phyloP scores from a whole-genome alignment of 2,329 filamentous ascomycete species.

The Domatiomyces catenatus region DNA sequence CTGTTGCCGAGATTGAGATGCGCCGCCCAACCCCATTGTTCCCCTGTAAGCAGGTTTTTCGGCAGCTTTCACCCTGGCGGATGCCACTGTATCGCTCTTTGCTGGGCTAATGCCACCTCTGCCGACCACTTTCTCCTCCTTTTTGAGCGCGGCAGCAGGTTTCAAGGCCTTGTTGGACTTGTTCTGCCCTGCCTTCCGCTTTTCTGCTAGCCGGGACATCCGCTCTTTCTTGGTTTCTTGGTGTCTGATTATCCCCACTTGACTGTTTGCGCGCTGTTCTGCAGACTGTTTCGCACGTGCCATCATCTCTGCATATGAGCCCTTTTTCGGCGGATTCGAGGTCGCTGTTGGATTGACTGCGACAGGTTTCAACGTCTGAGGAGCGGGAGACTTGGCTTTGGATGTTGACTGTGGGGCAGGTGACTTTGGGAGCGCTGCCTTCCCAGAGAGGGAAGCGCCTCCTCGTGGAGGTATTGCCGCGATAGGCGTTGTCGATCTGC shows the following conservation, averaged over 20 bases:
- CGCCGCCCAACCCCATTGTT: constrained; percentile 25
- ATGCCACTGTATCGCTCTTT: constrained; percentile 27
- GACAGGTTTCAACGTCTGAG: constrained; percentile 5
- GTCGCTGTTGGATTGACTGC: constrained; percentile 1
- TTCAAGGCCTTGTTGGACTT: constrained; percentile 26
- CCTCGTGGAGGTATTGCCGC: constrained; percentile 4
- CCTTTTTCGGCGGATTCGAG: constrained; percentile 32
- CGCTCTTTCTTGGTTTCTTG: constrained; percentile 37
- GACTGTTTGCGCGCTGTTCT: constrained; percentile 25
- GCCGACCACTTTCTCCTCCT: constrained; percentile 4
- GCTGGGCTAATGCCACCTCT: constrained; percentile 13
- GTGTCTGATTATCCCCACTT: constrained; percentile 41
- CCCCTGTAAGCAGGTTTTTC: constrained; percentile 25
- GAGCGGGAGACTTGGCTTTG: constrained; percentile 1
- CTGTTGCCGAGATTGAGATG: constrained; percentile 18
- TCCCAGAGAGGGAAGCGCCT: neutral
- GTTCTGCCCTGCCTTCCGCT: constrained; percentile 13
- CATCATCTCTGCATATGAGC: constrained; percentile 45
- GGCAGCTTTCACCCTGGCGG: constrained; percentile 19
- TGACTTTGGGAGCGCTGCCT: constrained; percentile 1
- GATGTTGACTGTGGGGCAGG: constrained; percentile 8
- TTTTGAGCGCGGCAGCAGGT: constrained; percentile 9
- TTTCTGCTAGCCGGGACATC: constrained; percentile 37
- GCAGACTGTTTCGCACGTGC: constrained; percentile 39
- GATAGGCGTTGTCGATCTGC: constrained; percentile 10